Evolutionary conservation across 495 filamentous ascomycete species (phyloP).

Genomic region (Xylaria grammica): DNA sequence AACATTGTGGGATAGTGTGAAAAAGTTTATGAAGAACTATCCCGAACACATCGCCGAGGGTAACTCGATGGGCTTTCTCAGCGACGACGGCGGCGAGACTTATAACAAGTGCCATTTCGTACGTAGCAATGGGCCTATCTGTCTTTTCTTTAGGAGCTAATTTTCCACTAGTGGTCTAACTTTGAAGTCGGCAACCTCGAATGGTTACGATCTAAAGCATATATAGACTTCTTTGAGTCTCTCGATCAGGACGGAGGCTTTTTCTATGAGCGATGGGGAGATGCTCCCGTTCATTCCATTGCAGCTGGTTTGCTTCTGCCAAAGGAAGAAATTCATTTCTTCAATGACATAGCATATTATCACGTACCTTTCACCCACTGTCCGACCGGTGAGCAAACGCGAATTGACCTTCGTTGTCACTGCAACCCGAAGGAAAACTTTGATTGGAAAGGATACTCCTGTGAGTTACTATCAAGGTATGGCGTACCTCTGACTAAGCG

Average conservation of each 20-base stretch:
- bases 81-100: conserved; percentile 83
- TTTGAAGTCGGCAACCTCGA: conserved; percentile 87
- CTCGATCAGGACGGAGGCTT: conserved; percentile 85
- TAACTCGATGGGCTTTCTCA: conserved; percentile 91
- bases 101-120: conserved; percentile 99
- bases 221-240: conserved; percentile 79
- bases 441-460: conserved; percentile 97
- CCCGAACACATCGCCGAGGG: conserved; percentile 84
- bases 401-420: conserved; percentile 83
- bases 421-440: conserved; percentile 97
- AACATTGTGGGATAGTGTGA: conserved; percentile 90
- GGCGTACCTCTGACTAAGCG: background rate
- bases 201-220: conserved; percentile 80
- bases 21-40: conserved; percentile 86
- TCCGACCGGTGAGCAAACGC: conserved; percentile 80
- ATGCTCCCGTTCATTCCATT: conserved; percentile 94
- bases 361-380: conserved; percentile 99
- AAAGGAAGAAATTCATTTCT: conserved; percentile 96
- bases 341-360: conserved; percentile 98
- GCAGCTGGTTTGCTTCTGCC: conserved; percentile 82
- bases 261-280: conserved; percentile 93
- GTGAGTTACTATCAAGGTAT: conserved; percentile 56
- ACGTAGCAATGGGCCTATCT: conserved; percentile 42
- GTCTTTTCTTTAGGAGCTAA: conserved; percentile 27
- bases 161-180: conserved; percentile 75